phyloP scores from a whole-genome alignment of 1,284 basidiomycete genomes.

The Ceratobasidium sp. region DNA sequence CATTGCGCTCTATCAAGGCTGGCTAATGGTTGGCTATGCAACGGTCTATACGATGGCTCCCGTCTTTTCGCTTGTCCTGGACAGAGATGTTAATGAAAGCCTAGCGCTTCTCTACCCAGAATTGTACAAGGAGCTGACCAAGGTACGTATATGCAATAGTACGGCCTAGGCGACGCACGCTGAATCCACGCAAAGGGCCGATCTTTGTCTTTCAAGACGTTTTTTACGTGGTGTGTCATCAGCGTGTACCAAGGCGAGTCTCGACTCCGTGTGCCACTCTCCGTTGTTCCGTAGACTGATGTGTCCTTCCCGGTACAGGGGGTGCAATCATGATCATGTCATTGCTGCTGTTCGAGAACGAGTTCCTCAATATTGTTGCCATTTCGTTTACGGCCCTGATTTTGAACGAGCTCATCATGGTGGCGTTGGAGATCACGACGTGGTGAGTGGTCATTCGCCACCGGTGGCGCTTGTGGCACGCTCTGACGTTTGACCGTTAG shows the following conservation, averaged over 20 bases:
- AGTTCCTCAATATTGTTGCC: slow-evolving; percentile 97
- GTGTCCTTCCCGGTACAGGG: slow-evolving; percentile 64
- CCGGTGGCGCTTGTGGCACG: background rate
- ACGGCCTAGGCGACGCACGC: slow-evolving; percentile 1
- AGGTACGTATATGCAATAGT: slow-evolving; percentile 66
- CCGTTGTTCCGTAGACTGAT: slow-evolving; percentile 37
- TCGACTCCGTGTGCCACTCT: background rate
- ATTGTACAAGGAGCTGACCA: slow-evolving; percentile 96
- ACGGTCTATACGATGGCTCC: slow-evolving; percentile 99
- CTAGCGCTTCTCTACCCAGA: slow-evolving; percentile 96
- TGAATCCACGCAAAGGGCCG: slow-evolving; percentile 74
- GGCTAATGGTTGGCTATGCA: slow-evolving; percentile 98
- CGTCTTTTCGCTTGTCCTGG: slow-evolving; percentile 96
- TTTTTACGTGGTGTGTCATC: slow-evolving; percentile 98
- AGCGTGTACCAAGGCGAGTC: slow-evolving; percentile 93
- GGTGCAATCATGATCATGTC: slow-evolving; percentile 99
- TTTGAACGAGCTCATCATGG: slow-evolving; percentile 99
- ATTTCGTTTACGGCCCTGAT: slow-evolving; percentile 98
- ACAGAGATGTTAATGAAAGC: slow-evolving; percentile 96
- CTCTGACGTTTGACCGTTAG: slow-evolving; percentile 60
- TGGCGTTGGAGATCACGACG: slow-evolving; percentile 96
- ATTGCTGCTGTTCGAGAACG: slow-evolving; percentile 95
- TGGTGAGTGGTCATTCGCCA: slow-evolving; percentile 70
- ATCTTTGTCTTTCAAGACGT: slow-evolving; percentile 94
- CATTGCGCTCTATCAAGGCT: slow-evolving; percentile 97